Base-by-base conservation (phyloP, 345 rosid genomes). In the Eutrema heterophyllum region DNA sequence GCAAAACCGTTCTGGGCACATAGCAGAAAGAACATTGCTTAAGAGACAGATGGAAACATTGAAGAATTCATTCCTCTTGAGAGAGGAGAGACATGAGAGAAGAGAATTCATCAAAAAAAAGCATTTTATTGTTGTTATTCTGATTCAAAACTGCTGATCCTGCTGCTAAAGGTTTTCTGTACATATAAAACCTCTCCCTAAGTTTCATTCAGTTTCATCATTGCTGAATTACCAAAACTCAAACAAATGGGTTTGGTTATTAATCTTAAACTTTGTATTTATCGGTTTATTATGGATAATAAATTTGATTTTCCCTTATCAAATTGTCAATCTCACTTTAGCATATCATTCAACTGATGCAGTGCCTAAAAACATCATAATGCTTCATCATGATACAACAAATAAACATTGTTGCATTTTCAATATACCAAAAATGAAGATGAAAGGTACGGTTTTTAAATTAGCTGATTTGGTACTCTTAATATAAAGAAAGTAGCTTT, bases 1-100 rank as follows among this genome's bases (percentile, higher is more conserved):
- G 97, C 99, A 1, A 85, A 72, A 6, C 92, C 92, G 13, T 78
- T 83, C 68, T 88, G 91, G 91, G 87, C 85, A 15, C 78, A 69
- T 18, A 86, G 88, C 68, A 83, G 67, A 61, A 86, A 62, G 78
- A 64, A 59, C 85, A 83, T 62, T 51, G 86, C 84, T 0, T 88
- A 75, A 84, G 66, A 21, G 57, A 26, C 58, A 60, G 69, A 11
- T 2, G 11, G 11, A 41, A 40, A 58, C 44, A 33, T 12, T 72
- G 76, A 72, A 51, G 64, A 67, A 41, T 48, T 8, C n/a, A 16
- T 33, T 52, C 13, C 27, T 44, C 68, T 49, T 15, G 67, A 70
- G 29, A 71, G 75, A 50, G 12, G 41, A 60, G 50, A 70, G 56
- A 57, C n/a, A 12, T 43, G 55, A 35, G 40, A 24, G 49, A 13